These are phyloP conservation scores for Aureobasidium sp. DNA, from an alignment of 2,329 filamentous ascomycete genomes.

Conservation along the genomic window DNA sequence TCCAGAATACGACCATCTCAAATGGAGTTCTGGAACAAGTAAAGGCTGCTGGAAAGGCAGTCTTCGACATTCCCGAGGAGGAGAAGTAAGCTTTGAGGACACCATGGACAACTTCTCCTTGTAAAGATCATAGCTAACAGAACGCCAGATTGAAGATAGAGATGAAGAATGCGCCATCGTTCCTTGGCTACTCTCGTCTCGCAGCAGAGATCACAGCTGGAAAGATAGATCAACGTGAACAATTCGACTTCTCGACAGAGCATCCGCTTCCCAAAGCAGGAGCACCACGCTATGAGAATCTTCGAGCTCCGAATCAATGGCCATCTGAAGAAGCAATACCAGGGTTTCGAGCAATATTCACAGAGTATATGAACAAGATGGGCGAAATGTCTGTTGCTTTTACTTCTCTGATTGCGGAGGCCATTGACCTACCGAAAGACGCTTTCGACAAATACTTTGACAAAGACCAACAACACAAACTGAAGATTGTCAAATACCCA, in stretches of 20 bases:
- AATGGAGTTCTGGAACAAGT: constrained; percentile 71
- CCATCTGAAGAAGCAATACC: constrained; percentile 71
- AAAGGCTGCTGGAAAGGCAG: constrained; percentile 71
- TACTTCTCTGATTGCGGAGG: constrained; percentile 84
- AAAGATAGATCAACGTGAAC: constrained; percentile 82
- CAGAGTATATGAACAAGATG: constrained; percentile 83
- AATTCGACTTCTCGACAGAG: constrained; percentile 87
- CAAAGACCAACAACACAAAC: constrained; percentile 77
- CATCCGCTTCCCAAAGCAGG: constrained; percentile 69
- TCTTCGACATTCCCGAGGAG: constrained; percentile 79
- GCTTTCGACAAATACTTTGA: constrained; percentile 88
- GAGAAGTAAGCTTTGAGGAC: constrained; percentile 64
- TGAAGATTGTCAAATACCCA: constrained; percentile 59
- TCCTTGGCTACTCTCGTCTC: constrained; percentile 52
- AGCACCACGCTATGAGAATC: constrained; percentile 77
- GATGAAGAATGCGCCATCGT: constrained; percentile 56
- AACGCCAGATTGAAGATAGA: constrained; percentile 48
- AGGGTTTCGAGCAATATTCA: constrained; percentile 72
- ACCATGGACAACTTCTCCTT: not conserved
- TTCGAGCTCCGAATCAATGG: constrained; percentile 84
- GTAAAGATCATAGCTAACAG: not conserved
- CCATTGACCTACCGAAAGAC: constrained; percentile 72
- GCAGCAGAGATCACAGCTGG: constrained; percentile 74
- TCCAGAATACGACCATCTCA: constrained; percentile 81
- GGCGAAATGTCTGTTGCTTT: constrained; percentile 76